Evolutionary conservation across 1,139 yeast genomes (phyloP).

Genomic region (Diutina pseudorugosa): DNA sequence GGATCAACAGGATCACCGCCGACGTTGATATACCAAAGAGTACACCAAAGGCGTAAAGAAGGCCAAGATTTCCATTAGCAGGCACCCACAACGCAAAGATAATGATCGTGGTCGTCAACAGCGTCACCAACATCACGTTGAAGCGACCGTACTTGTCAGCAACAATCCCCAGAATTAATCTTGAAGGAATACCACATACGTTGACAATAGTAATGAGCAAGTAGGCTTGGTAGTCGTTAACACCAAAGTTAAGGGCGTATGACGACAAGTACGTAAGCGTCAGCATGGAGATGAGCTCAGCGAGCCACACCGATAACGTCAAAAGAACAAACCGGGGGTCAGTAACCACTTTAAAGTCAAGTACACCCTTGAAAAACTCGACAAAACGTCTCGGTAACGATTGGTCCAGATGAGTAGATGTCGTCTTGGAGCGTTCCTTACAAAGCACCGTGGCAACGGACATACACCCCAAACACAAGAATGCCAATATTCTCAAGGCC

Average conservation of each 20-base stretch:
- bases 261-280: conserved; percentile 12
- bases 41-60: conserved; percentile 16
- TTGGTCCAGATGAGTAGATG: not conserved
- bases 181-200: conserved; percentile 34
- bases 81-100: conserved; percentile 39
- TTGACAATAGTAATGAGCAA: conserved; percentile 27
- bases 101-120: conserved; percentile 22
- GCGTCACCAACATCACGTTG: conserved; percentile 36
- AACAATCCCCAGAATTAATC: conserved; percentile 33
- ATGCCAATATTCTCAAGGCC: conserved; percentile 48
- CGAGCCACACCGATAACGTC: conserved; percentile 29
- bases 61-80: conserved; percentile 11
- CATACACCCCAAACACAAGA: conserved; percentile 30
- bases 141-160: conserved; percentile 41
- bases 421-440: conserved; percentile 4
- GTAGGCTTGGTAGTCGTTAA: conserved; percentile 5
- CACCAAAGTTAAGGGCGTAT: conserved; percentile 6
- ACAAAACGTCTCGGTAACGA: not conserved
- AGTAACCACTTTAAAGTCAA: conserved; percentile 30
- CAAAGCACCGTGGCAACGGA: conserved; percentile 10
- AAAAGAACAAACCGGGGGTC: conserved; percentile 27
- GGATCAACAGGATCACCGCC: conserved; percentile 20
- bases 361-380: conserved; percentile 13
- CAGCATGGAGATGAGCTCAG: conserved; percentile 38
- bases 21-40: conserved; percentile 20